Base-by-base conservation (phyloP, 108 stramenopile genomes). In the Cyclotella kingstonii region DNA sequence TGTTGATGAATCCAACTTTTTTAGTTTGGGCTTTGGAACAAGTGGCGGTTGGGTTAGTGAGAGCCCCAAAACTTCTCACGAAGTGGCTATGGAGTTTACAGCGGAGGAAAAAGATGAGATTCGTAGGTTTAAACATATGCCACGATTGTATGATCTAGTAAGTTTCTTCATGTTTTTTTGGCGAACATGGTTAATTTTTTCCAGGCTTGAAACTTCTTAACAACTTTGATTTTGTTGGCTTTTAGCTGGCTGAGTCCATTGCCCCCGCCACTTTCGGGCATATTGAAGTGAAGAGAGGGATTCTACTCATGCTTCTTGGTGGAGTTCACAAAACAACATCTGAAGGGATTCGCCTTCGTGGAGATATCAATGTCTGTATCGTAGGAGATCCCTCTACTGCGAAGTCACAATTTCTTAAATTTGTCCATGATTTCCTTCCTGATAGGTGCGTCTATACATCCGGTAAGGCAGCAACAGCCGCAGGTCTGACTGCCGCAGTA, bases 301-400 rank as follows among this genome's bases (percentile, higher is more conserved):
- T 99, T 4, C 76, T 98, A 12, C 82, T 98, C 7, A 94, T 95
- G 95, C 76, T 98, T 18, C 60, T 98, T 29, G 95, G 96, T 15
- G 99, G 99, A 26, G 96, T 98, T 8, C 97, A 98, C 77, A 99
- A 99, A 75, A 77, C 79, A 42, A 98, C 98, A 22, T 53, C 80
- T 3, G 97, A 98, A 64, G 98, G 99, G 34, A 98, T 98, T 62
- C 89, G 93, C 49, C 83, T 99, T 0, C 86, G 98, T 21, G 98
- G 99, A 3, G 98, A 98, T 76, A 84, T 99, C 46, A 99, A 99
- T 62, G 96, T 98, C 15, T 99, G 95, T 79, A 87, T 98, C 39
- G 93, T 98, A 17, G 98, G 98, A 1, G 99, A 99, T 79, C 99
- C 99, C 1, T 95, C 95, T 9, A 95, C 94, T n/a, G 97, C 99